A percentile compares a stretch with the other conserved stretches of the same genome.
Evolutionary conservation across 768 basidiomycete species (phyloP).

Genomic region (Dioszegia crocea): DNA sequence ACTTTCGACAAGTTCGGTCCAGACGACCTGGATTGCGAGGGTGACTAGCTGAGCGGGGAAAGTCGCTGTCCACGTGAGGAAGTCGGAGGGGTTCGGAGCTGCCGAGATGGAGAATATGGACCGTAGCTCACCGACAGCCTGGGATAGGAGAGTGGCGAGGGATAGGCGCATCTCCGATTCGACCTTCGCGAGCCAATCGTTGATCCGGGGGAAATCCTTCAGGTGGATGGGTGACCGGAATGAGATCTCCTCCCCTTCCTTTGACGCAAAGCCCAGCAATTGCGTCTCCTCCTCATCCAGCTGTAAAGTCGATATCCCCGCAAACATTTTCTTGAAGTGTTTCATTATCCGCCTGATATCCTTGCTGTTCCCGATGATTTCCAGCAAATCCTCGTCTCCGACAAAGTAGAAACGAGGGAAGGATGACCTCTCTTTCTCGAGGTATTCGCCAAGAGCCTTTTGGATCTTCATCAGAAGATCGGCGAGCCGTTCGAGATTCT

Average conservation of each 20-base stretch:
- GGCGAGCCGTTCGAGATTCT: conserved; percentile 91
- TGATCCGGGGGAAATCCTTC: conserved; percentile 94
- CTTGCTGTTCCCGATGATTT: conserved; percentile 99
- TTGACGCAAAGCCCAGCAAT: conserved; percentile 88
- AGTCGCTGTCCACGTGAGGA: conserved; percentile 86
- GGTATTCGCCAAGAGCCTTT: conserved; percentile 96
- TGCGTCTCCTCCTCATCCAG: conserved; percentile 71
- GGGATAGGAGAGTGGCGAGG: conserved; percentile 72
- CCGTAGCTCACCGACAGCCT: conserved; percentile 74
- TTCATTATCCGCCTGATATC: conserved; percentile 98
- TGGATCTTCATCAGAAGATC: conserved; percentile 97
- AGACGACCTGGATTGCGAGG: conserved; percentile 88
- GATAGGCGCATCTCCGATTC: conserved; percentile 91
- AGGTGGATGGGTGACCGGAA: conserved; percentile 79
- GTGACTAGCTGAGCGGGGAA: conserved; percentile 96
- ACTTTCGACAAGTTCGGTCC: conserved; percentile 79
- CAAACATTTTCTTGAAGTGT: conserved; percentile 99
- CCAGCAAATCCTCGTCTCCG: conserved; percentile 94
- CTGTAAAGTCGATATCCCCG: conserved; percentile 82
- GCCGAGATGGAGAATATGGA: conserved; percentile 69
- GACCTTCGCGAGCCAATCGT: conserved; percentile 91
- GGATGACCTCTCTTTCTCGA: conserved; percentile 92
- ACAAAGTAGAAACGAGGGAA: conserved; percentile 99
- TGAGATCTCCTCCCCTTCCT: conserved; percentile 88
- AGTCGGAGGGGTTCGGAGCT: conserved; percentile 58